Percentiles rank a stretch among this genome's conserved stretches.
phyloP scores from a whole-genome alignment of 2,329 filamentous ascomycete species.

The Elsinoe necatrix region DNA sequence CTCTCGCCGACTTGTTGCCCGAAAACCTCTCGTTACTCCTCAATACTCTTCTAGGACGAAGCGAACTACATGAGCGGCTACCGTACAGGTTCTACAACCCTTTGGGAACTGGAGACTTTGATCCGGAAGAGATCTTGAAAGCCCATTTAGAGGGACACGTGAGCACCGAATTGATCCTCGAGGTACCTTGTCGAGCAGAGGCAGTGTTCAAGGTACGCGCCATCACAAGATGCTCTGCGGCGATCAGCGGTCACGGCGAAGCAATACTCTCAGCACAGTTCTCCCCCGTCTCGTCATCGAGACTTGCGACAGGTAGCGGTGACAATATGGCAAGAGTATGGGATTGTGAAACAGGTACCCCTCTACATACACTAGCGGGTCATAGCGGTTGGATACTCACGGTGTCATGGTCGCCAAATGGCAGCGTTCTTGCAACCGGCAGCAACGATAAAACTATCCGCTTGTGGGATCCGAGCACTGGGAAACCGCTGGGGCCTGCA shows the following conservation, averaged over 20 bases:
- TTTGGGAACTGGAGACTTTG: constrained; percentile 36
- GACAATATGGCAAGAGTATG: constrained; percentile 88
- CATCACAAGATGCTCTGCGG: constrained; percentile 80
- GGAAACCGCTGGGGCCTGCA: constrained; percentile 60
- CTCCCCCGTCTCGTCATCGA: constrained; percentile 65
- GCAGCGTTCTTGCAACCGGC: constrained; percentile 71
- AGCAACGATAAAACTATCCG: constrained; percentile 90
- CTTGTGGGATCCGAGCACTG: constrained; percentile 78
- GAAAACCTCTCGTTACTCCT: constrained; percentile 82
- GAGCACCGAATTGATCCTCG: constrained; percentile 52
- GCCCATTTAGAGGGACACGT: constrained; percentile 40
- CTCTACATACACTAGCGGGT: constrained; percentile 73
- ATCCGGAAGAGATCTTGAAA: constrained; percentile 31
- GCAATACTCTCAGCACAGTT: constrained; percentile 82
- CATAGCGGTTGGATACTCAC: constrained; percentile 86
- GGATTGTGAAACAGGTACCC: constrained; percentile 91
- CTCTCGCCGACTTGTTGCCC: constrained; percentile 74
- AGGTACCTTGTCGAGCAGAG: constrained; percentile 65
- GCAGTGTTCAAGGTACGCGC: constrained; percentile 89
- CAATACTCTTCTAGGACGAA: constrained; percentile 66
- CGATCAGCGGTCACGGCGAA: constrained; percentile 84
- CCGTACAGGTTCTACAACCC: constrained; percentile 56
- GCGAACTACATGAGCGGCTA: constrained; percentile 53
- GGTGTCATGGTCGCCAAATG: constrained; percentile 81
- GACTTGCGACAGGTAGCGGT: constrained; percentile 79